Conservation (phyloP, 371 early-diverging fungal species). For the Mucor racemosus region DNA sequence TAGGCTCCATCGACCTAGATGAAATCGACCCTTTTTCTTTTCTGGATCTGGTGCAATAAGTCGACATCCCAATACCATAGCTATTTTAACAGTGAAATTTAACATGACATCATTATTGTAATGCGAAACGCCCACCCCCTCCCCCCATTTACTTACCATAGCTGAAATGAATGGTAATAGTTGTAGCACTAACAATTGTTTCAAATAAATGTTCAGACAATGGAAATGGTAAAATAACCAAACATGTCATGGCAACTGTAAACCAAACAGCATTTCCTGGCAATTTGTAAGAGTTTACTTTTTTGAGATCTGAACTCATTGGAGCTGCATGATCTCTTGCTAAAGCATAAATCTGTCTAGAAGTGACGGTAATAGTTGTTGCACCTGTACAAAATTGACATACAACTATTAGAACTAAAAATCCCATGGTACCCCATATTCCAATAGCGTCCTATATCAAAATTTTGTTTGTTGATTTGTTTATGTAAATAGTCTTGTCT, state of each 20-base stretch:
- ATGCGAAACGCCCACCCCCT: too few relatives aligned
- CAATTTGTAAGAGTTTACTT: conserved; percentile 37
- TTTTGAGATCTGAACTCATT: conserved; percentile 32
- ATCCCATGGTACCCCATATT: conserved; percentile 38
- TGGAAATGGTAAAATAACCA: conserved; percentile 48
- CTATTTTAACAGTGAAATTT: conserved; percentile 19
- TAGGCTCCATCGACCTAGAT: conserved; percentile 34
- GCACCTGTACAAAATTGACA: conserved; percentile 66
- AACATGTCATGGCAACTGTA: conserved; percentile 37
- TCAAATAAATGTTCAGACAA: conserved; percentile 49
- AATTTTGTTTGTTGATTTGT: neutral
- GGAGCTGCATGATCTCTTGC: conserved; percentile 68
- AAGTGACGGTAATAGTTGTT: conserved; percentile 56
- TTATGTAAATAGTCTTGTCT: neutral
- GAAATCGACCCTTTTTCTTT: conserved; percentile 37
- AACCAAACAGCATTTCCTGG: conserved; percentile 54
- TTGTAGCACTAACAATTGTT: conserved; percentile 70
- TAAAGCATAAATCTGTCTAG: conserved; percentile 72
- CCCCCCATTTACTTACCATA: conserved; percentile 53
- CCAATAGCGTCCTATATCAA: conserved; percentile 56
- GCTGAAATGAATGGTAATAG: conserved; percentile 72
- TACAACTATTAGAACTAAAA: conserved; percentile 54
- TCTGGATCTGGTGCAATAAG: conserved; percentile 17
- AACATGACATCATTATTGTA: neutral
- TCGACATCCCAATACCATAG: conserved; percentile 41